Evolutionary conservation across 78 protist species (phyloP).

Genomic region (Guillardia theta): DNA sequence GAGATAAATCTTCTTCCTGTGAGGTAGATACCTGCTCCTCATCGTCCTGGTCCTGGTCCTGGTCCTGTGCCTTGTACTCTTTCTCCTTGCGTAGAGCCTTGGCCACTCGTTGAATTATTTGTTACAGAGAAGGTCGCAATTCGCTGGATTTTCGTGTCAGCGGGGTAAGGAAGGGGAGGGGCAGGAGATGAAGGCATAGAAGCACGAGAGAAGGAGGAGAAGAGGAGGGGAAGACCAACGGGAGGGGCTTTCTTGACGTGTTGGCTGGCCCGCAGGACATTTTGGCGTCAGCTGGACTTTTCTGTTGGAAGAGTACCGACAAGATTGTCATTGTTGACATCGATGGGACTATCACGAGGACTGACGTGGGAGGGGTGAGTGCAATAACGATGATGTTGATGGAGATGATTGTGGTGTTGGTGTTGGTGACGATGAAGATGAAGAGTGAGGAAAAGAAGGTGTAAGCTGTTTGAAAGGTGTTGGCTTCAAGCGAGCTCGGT

Average conservation of each 20-base stretch:
- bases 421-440: too few species aligned
- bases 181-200: too few species aligned
- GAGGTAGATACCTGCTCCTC: background rate
- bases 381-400: too few species aligned
- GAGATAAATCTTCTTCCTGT: background rate
- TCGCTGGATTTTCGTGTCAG: background rate
- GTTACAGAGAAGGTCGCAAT: background rate
- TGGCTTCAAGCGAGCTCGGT: background rate
- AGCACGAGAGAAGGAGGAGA: too few species aligned
- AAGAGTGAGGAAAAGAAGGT: too few species aligned
- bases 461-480: too few species aligned
- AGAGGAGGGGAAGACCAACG: too few species aligned
- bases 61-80: too few species aligned
- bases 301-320: background rate
- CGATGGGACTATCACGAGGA: background rate
- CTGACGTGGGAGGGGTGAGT: background rate
- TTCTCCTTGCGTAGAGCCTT: too few species aligned
- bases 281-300: background rate
- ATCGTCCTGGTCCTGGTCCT: background rate
- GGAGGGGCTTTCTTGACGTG: too few species aligned
- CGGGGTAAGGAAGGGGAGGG: background rate
- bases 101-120: too few species aligned
- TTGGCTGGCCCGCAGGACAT: background rate
- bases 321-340: constrained; percentile 3
- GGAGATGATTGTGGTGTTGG: too few species aligned